A percentile compares a stretch with the other conserved stretches of the same genome.
Evolutionary conservation across 2,329 filamentous ascomycete species (phyloP).

Genomic region (Cylindrodendrum hubeiense): DNA sequence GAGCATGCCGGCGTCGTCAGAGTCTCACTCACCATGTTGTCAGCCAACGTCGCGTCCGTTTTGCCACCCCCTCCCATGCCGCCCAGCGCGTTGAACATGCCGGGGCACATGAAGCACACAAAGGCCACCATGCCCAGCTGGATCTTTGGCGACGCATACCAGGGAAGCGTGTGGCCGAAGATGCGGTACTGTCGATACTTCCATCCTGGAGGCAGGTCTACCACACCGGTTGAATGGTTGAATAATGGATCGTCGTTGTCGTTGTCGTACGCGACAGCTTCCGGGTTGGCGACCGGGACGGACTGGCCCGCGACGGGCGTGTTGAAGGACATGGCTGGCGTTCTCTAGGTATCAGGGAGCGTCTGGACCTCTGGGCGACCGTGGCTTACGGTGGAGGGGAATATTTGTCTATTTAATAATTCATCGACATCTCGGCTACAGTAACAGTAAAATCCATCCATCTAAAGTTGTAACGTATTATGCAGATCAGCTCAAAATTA

Average conservation of each 20-base stretch:
- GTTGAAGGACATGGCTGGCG: slow-evolving; percentile 31
- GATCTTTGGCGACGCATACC: slow-evolving; percentile 79
- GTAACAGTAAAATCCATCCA: background rate
- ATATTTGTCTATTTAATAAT: background rate
- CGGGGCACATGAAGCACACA: slow-evolving; percentile 73
- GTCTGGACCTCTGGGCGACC: background rate
- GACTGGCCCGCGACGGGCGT: slow-evolving; percentile 36
- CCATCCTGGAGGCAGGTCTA: slow-evolving; percentile 37
- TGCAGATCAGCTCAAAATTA: background rate
- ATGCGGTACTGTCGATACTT: slow-evolving; percentile 37
- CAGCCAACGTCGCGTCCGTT: slow-evolving; percentile 60
- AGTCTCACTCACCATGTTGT: slow-evolving; percentile 43
- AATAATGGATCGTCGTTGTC: slow-evolving; percentile 19
- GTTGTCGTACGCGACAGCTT: slow-evolving; percentile 19
- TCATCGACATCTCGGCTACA: background rate
- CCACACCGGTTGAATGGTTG: slow-evolving; percentile 27
- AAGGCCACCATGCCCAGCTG: slow-evolving; percentile 76
- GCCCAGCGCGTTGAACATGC: slow-evolving; percentile 78
- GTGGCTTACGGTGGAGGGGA: too few species aligned
- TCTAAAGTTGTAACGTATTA: background rate
- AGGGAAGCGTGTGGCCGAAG: slow-evolving; percentile 49
- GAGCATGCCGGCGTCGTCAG: background rate
- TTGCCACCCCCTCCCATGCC: slow-evolving; percentile 72
- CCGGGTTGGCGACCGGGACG: slow-evolving; percentile 31
- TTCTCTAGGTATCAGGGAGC: background rate